phyloP scores from a whole-genome alignment of 1,284 basidiomycete species.

The Marasmius oreades region DNA sequence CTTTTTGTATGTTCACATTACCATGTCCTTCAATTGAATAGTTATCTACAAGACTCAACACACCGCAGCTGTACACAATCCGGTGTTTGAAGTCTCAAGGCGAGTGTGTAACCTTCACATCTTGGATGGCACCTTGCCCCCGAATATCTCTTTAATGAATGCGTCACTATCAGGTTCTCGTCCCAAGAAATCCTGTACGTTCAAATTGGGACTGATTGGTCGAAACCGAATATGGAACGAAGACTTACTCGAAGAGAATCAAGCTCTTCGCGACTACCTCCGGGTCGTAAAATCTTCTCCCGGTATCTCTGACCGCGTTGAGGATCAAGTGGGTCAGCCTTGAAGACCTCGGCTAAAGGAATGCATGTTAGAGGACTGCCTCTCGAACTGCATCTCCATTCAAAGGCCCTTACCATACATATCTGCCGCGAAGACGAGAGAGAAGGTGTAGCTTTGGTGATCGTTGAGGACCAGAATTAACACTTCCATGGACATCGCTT shows the following conservation, averaged over 20 bases:
- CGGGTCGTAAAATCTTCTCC: conserved; percentile 51
- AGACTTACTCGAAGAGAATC: conserved; percentile 38
- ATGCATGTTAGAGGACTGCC: neutral
- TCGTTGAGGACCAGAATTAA: neutral
- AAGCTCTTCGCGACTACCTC: conserved; percentile 51
- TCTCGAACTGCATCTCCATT: conserved; percentile 2
- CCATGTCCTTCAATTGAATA: no score
- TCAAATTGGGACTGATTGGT: conserved; percentile 3
- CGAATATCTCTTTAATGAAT: conserved; percentile 67
- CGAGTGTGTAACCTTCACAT: neutral
- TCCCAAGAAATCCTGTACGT: conserved; percentile 64
- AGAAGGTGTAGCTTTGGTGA: conserved; percentile 57
- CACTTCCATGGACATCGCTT: conserved; percentile 14
- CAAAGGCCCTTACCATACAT: conserved; percentile 58
- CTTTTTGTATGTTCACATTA: no score
- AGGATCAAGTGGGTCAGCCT: conserved; percentile 68
- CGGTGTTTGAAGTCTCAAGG: neutral
- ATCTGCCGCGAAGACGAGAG: conserved; percentile 73
- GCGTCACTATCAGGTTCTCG: conserved; percentile 74
- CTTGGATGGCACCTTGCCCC: conserved; percentile 17
- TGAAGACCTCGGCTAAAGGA: conserved; percentile 62
- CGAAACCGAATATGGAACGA: neutral
- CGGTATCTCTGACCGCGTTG: conserved; percentile 49
- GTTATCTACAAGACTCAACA: no score
- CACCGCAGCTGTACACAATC: neutral